These are phyloP conservation scores for Dictyostelium purpureum DNA, from an alignment of 78 protist species.

Conservation along the genomic window DNA sequence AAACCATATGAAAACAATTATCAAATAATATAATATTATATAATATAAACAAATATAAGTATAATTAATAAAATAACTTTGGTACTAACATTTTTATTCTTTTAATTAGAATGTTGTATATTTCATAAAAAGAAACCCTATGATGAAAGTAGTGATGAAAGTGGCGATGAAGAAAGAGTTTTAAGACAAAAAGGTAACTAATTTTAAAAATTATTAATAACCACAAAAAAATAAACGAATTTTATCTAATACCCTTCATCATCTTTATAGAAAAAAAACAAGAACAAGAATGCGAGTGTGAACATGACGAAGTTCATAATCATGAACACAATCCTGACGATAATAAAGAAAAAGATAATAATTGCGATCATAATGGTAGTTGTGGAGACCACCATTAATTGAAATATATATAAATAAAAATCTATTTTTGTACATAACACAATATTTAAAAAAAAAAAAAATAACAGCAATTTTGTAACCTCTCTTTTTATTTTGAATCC, in stretches of 20 bases:
- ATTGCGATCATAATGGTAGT: background rate
- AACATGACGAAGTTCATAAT: background rate
- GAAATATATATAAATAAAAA: background rate
- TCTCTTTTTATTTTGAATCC: background rate
- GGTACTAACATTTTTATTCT: background rate
- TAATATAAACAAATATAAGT: too few species aligned
- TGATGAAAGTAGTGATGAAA: slow-evolving; percentile 74
- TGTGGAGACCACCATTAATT: too few species aligned
- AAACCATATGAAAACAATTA: too few species aligned
- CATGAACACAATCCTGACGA: background rate
- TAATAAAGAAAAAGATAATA: background rate
- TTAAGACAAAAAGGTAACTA: background rate
- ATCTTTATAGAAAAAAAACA: background rate
- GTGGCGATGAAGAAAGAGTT: slow-evolving; percentile 7
- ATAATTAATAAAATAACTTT: background rate
- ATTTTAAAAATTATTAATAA: background rate
- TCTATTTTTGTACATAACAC: background rate
- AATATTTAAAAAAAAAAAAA: background rate
- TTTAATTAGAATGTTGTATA: slow-evolving; percentile 56
- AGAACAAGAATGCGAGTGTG: background rate
- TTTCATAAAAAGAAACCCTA: slow-evolving; percentile 75
- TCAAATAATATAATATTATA: too few species aligned
- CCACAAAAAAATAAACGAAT: background rate
- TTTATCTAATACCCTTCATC: too few species aligned
- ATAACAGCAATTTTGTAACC: too few species aligned